Base-by-base conservation (phyloP, 805 yeast genomes). In the Pichia exigua region DNA sequence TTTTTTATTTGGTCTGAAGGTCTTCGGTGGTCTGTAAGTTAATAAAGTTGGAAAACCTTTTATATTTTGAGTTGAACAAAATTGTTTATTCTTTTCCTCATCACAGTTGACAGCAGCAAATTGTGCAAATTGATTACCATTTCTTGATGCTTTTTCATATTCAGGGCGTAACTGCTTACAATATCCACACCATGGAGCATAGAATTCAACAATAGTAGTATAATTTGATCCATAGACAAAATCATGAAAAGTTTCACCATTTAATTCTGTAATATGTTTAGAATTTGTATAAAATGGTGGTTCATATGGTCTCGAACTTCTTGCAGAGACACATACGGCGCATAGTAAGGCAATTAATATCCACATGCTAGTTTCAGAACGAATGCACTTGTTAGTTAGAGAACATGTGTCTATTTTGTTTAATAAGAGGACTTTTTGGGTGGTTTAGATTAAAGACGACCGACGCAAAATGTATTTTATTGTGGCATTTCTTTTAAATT, bases 101-200 rank as follows among this genome's bases (percentile, higher is more conserved):
- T 90, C 96, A 70, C 99, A 94, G 66, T 92, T 85, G 13, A 94
- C 87, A 44, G 96, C 85, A 13, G 82, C 97, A 20, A 89, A 82
- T 55, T 82, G 79, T 9, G 78, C 77, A 47, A 78, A 68, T 8
- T 78, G 79, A 28, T 77, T 76, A 8, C 87, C 70, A 28, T 70
- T 65, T 48, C 77, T 78, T 8, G 87, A 95, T 15, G 83, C 79
- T 61, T 83, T 83, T 46, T 73, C 71, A 66, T 74, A 85, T 2
- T 79, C 80, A 4, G 85, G 83, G 53, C 81, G 78, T 47, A 92
- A 71, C 52, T 81, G 76, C 60, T 82, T 77, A 69, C 99, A 92
- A 67, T 92, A 89, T 6, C 97, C 97, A 72, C 99, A 92, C 98
- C 98, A 91, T 40, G 97, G 97, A 5, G 98, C 97, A 67, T 85